Percentiles rank a stretch among this genome's conserved stretches.
phyloP scores from a whole-genome alignment of 78 protist genomes.

The Dictyostelium intermedium region DNA sequence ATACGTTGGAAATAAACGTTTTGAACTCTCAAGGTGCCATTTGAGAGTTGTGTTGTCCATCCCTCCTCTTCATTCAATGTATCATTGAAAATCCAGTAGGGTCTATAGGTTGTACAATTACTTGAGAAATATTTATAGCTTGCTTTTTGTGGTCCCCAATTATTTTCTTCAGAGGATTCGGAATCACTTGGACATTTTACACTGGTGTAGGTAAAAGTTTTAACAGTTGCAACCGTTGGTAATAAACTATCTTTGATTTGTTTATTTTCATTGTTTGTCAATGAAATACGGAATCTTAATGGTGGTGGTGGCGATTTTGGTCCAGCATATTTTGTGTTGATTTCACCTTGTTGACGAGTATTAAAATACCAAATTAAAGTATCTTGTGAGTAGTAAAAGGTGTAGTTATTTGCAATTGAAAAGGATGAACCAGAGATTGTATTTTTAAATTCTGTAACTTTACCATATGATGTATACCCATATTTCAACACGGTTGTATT shows the following conservation, averaged over 20 bases:
- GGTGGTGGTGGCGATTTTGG: slow-evolving; percentile 14
- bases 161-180: neutral
- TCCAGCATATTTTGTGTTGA: slow-evolving; percentile 5
- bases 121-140: neutral
- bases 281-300: neutral
- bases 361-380: neutral
- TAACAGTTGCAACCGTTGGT: neutral
- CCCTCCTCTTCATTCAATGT: neutral
- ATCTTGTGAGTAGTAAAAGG: neutral
- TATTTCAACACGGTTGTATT: neutral
- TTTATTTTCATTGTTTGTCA: neutral
- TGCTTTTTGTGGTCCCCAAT: slow-evolving; percentile 25
- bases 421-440: slow-evolving; percentile 1
- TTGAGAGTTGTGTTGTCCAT: neutral
- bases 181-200: neutral
- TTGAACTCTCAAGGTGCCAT: neutral
- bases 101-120: neutral
- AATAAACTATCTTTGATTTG: neutral
- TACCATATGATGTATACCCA: slow-evolving; percentile 6
- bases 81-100: neutral
- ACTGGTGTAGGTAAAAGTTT: neutral
- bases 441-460: neutral
- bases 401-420: neutral
- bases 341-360: slow-evolving; percentile 8
- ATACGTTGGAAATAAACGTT: neutral